phyloP scores from a whole-genome alignment of 129 eudicot species.

The Lonicera japonica region DNA sequence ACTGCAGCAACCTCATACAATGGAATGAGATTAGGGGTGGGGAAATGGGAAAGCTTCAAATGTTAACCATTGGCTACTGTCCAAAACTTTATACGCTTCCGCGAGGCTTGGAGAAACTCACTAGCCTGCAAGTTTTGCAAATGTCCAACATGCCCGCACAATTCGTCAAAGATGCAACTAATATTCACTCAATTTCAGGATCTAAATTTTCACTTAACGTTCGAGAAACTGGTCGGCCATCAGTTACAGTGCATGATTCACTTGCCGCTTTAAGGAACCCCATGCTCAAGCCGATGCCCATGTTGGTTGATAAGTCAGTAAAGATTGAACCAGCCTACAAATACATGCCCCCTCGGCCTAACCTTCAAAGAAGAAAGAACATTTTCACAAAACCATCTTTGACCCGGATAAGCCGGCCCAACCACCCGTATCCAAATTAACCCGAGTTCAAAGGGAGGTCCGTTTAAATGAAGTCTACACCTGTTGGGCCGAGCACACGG shows the following conservation, averaged over 20 bases:
- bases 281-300: too few relatives aligned
- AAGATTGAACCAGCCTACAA: too few relatives aligned
- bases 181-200: neutral
- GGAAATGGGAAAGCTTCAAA: conserved; percentile 9
- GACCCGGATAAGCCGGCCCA: too few relatives aligned
- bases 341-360: too few relatives aligned
- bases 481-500: too few relatives aligned
- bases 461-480: too few relatives aligned
- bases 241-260: neutral
- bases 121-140: neutral
- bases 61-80: conserved; percentile 5
- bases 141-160: conserved; percentile 1
- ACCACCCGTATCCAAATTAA: too few relatives aligned
- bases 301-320: too few relatives aligned
- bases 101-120: conserved; percentile 1
- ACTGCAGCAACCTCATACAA: neutral
- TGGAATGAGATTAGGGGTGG: conserved; percentile 5
- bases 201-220: conserved; percentile 2
- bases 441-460: too few relatives aligned
- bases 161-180: neutral
- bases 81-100: conserved; percentile 7
- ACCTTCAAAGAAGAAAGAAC: too few relatives aligned
- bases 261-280: too few relatives aligned
- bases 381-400: too few relatives aligned
- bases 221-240: neutral